A percentile compares a stretch with the other conserved stretches of the same genome.
These are phyloP conservation scores for Mycena capillaripes DNA, from an alignment of 768 basidiomycete genomes.

Conservation along the genomic window DNA sequence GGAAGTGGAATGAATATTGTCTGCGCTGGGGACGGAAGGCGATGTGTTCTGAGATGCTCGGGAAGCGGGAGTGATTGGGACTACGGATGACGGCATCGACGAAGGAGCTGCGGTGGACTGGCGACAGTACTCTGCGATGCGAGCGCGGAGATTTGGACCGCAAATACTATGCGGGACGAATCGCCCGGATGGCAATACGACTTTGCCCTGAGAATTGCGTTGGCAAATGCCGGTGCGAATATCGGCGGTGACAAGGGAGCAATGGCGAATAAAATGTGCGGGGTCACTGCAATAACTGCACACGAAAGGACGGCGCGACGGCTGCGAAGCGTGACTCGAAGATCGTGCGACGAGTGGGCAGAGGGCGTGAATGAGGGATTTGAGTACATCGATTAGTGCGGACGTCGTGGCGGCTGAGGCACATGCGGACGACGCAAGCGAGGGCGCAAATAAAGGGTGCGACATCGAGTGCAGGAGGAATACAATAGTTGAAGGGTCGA, in stretches of 20 bases:
- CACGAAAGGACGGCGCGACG: not conserved
- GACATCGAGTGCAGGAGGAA: too few species aligned
- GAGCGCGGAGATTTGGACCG: not conserved
- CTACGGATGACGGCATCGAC: too few species aligned
- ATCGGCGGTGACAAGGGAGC: not conserved
- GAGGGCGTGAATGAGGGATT: not conserved
- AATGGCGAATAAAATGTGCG: not conserved
- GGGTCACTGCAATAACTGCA: slow-evolving; percentile 5
- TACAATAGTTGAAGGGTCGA: too few species aligned
- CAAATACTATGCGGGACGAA: not conserved
- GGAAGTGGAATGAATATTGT: too few species aligned
- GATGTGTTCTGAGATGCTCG: too few species aligned
- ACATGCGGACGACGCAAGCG: too few species aligned
- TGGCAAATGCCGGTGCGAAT: not conserved
- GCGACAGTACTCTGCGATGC: not conserved
- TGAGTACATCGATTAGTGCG: not conserved
- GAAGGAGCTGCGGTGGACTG: too few species aligned
- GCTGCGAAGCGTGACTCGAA: not conserved
- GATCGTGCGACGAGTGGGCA: not conserved
- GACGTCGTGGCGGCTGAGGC: too few species aligned
- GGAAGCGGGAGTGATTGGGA: too few species aligned
- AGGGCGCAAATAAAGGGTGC: too few species aligned
- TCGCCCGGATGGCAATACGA: not conserved
- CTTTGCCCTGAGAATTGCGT: not conserved
- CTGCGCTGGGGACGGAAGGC: too few species aligned